A percentile compares a stretch with the other conserved stretches of the same genome.
Evolutionary conservation across 108 stramenopile genomes (phyloP).

Genomic region (Aurantiochytrium sp.): DNA sequence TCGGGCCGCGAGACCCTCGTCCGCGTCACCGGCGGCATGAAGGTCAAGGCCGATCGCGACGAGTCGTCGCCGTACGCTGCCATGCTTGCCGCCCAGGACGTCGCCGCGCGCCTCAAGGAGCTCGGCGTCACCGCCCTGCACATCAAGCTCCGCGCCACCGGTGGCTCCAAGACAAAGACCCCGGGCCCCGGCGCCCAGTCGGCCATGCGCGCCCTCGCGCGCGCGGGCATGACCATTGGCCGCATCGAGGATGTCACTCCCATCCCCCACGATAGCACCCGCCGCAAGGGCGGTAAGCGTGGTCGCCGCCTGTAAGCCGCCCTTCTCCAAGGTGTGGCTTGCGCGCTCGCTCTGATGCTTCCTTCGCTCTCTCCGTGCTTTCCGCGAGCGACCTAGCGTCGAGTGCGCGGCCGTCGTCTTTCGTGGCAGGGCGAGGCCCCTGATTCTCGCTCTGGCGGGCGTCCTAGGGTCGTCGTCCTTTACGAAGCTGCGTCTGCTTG

Average conservation of each 20-base stretch:
- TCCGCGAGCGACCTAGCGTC: too few species aligned
- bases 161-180: slow-evolving; percentile 88
- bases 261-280: slow-evolving; percentile 96
- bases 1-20: slow-evolving; percentile 98
- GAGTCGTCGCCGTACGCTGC: slow-evolving; percentile 99
- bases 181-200: slow-evolving; percentile 99
- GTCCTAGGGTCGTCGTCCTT: too few species aligned
- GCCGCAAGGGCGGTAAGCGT: slow-evolving; percentile 96
- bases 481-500: too few species aligned
- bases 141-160: slow-evolving; percentile 99
- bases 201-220: slow-evolving; percentile 91
- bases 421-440: too few species aligned
- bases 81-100: slow-evolving; percentile 99
- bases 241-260: slow-evolving; percentile 99
- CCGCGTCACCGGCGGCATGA: slow-evolving; percentile 99
- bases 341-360: too few species aligned
- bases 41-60: slow-evolving; percentile 99
- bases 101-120: slow-evolving; percentile 87
- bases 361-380: too few species aligned
- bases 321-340: not conserved
- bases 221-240: slow-evolving; percentile 98
- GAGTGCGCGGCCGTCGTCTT: too few species aligned
- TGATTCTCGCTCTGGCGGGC: too few species aligned
- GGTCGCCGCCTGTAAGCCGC: slow-evolving; percentile 93
- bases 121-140: slow-evolving; percentile 98